Evolutionary conservation across 306 rosid genomes (phyloP).

Genomic region (Alnus glutinosa): DNA sequence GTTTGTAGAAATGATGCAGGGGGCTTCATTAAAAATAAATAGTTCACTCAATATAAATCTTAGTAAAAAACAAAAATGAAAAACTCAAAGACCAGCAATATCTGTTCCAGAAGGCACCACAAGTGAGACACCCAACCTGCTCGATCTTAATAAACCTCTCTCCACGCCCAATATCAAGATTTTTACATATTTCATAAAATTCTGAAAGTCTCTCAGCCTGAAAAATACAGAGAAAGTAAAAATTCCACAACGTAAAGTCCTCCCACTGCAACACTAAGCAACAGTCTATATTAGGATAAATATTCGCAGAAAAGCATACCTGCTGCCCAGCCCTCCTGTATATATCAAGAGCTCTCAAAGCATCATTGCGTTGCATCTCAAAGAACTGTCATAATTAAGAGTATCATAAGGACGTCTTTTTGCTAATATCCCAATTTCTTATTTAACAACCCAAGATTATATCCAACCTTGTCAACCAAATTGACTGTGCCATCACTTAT

Average conservation of each 20-base stretch:
- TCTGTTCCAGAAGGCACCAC: slow-evolving; percentile 24
- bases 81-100: neutral
- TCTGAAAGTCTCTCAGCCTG: slow-evolving; percentile 97
- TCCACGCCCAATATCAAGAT: slow-evolving; percentile 88
- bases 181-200: slow-evolving; percentile 90
- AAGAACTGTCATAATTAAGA: slow-evolving; percentile 66
- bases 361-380: slow-evolving; percentile 93
- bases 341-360: slow-evolving; percentile 85
- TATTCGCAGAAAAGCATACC: slow-evolving; percentile 47
- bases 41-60: slow-evolving; percentile 26
- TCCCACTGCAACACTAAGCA: neutral
- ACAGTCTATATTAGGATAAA: slow-evolving; percentile 3
- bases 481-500: slow-evolving; percentile 95
- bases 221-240: slow-evolving; percentile 19
- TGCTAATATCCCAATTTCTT: slow-evolving; percentile 30
- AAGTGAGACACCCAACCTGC: slow-evolving; percentile 60
- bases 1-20: slow-evolving; percentile 96
- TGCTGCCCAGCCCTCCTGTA: slow-evolving; percentile 93
- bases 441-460: slow-evolving; percentile 28
- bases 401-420: slow-evolving; percentile 30
- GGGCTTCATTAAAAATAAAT: slow-evolving; percentile 57
- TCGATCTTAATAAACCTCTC: slow-evolving; percentile 87
- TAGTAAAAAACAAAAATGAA: neutral
- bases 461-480: slow-evolving; percentile 92
- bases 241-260: slow-evolving; percentile 4